Conservation (phyloP, 192 early-diverging fungal genomes). For the Phlyctochytrium arcticum region DNA sequence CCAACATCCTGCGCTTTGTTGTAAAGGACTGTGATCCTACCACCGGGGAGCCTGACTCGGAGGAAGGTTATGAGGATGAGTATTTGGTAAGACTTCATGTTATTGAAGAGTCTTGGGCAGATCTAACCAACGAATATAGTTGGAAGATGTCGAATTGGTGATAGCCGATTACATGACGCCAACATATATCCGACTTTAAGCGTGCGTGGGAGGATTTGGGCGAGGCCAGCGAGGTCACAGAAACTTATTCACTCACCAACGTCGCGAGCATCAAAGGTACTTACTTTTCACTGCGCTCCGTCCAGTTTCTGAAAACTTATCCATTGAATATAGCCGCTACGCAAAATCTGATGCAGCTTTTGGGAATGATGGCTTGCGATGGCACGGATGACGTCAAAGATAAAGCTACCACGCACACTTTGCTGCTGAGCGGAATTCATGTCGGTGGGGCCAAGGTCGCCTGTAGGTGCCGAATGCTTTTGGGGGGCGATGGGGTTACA, state of each 20-base stretch:
- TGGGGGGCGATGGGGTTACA: conserved; percentile 77
- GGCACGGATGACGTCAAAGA: conserved; percentile 58
- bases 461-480: conserved; percentile 85
- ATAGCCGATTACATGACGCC: conserved; percentile 88
- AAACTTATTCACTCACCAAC: conserved; percentile 84
- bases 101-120: neutral
- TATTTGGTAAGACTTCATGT: conserved; percentile 53
- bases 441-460: conserved; percentile 72
- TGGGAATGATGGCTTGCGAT: conserved; percentile 86
- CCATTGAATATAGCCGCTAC: conserved; percentile 49
- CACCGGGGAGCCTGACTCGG: conserved; percentile 82
- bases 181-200: conserved; percentile 75
- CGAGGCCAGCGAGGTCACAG: conserved; percentile 66
- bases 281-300: neutral
- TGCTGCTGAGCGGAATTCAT: conserved; percentile 82
- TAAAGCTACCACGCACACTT: conserved; percentile 77
- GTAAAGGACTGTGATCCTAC: conserved; percentile 95
- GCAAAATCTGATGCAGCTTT: conserved; percentile 61
- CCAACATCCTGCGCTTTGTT: conserved; percentile 81
- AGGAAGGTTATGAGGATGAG: conserved; percentile 94
- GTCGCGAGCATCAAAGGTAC: conserved; percentile 71
- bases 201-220: conserved; percentile 77
- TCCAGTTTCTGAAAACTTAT: conserved; percentile 14
- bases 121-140: conserved; percentile 32
- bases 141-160: conserved; percentile 82